Conservation (phyloP, 768 basidiomycete genomes). For the Lactarius indigo region DNA sequence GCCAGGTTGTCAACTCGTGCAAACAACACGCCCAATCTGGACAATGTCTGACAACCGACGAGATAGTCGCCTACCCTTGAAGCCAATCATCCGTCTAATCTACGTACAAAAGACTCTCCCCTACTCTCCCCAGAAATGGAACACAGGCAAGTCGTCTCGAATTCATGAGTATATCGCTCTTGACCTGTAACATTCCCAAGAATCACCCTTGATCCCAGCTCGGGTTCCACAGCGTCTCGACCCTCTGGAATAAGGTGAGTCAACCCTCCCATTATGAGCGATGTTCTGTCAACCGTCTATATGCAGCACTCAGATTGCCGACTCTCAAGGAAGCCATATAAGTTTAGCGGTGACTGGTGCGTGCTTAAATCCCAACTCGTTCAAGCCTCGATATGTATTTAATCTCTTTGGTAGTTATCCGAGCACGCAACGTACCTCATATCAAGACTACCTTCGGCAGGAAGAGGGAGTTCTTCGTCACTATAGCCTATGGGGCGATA, state of each 20-base stretch:
- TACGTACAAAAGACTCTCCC: too few species aligned
- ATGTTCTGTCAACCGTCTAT: not conserved
- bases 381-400: not conserved
- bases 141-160: not conserved
- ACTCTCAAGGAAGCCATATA: too few species aligned
- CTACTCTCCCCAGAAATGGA: not conserved
- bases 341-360: not conserved
- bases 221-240: not conserved
- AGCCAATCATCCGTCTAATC: not conserved
- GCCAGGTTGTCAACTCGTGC: too few species aligned
- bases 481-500: not conserved
- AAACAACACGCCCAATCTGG: too few species aligned
- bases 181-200: not conserved
- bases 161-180: not conserved
- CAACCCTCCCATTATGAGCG: not conserved
- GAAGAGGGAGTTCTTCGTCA: not conserved
- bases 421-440: not conserved
- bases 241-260: not conserved
- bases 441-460: not conserved
- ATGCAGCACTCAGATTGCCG: too few species aligned
- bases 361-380: not conserved
- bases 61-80: too few species aligned
- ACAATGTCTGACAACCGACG: too few species aligned
- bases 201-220: not conserved
- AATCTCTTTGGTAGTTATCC: not conserved